Evolutionary conservation across 306 rosid species (phyloP).

Genomic region (Trifolium dubium): DNA sequence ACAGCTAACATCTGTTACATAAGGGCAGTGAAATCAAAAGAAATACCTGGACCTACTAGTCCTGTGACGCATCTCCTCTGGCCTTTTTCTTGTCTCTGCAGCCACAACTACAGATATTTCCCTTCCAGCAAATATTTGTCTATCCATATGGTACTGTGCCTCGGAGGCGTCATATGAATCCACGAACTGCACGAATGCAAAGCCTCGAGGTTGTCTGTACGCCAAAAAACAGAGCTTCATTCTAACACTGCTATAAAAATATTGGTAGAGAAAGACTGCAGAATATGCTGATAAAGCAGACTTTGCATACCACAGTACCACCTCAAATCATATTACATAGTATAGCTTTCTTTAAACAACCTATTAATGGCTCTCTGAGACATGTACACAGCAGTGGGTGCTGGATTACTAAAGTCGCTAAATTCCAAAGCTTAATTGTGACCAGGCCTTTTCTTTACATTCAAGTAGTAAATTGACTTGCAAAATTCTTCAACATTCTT

Average conservation of each 20-base stretch:
- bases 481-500: slow-evolving; percentile 78
- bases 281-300: slow-evolving; percentile 48
- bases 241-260: slow-evolving; percentile 42
- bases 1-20: not conserved
- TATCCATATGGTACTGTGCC: slow-evolving; percentile 98
- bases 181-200: slow-evolving; percentile 97
- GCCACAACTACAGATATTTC: slow-evolving; percentile 97
- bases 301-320: slow-evolving; percentile 48
- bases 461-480: slow-evolving; percentile 88
- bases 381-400: slow-evolving; percentile 52
- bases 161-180: slow-evolving; percentile 93
- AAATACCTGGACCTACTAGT: slow-evolving; percentile 66
- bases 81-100: slow-evolving; percentile 94
- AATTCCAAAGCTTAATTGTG: slow-evolving; percentile 65
- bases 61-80: slow-evolving; percentile 94
- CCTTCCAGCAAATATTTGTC: slow-evolving; percentile 92
- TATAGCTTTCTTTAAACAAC: slow-evolving; percentile 61
- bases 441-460: slow-evolving; percentile 66
- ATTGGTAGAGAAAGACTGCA: slow-evolving; percentile 41
- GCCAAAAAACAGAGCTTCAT: slow-evolving; percentile 46
- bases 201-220: slow-evolving; percentile 95
- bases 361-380: slow-evolving; percentile 48
- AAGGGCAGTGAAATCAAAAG: slow-evolving; percentile 6
- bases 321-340: slow-evolving; percentile 50
- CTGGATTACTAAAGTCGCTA: slow-evolving; percentile 62